Percentiles rank a stretch among this genome's conserved stretches.
phyloP scores from a whole-genome alignment of 1,284 basidiomycete species.

The Irpex sp. region DNA sequence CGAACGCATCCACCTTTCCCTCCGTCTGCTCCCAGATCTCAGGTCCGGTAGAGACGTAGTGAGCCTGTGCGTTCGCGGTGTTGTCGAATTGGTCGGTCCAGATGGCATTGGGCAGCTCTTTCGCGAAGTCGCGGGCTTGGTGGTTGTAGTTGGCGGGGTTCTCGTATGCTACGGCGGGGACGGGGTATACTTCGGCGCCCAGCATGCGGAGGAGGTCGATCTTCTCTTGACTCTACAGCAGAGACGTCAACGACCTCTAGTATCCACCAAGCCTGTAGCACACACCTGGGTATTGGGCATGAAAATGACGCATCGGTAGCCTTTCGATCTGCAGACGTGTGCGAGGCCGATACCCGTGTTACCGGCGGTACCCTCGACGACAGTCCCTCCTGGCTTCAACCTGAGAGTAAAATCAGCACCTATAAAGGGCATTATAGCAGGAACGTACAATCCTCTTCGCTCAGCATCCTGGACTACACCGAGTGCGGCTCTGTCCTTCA shows the following conservation, averaged over 20 bases:
- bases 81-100: constrained; percentile 99
- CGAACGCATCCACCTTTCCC: constrained; percentile 83
- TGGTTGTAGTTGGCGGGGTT: constrained; percentile 98
- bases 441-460: constrained; percentile 61
- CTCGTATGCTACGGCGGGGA: constrained; percentile 95
- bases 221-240: constrained; percentile 85
- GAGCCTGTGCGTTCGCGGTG: constrained; percentile 82
- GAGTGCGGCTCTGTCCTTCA: constrained; percentile 96
- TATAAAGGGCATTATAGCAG: background rate
- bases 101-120: constrained; percentile 80
- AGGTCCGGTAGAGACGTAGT: constrained; percentile 90
- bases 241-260: background rate
- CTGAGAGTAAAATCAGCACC: constrained; percentile 24
- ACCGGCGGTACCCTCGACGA: constrained; percentile 98
- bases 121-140: constrained; percentile 88
- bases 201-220: constrained; percentile 97
- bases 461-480: constrained; percentile 90
- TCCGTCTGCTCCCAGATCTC: constrained; percentile 94
- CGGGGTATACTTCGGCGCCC: constrained; percentile 92
- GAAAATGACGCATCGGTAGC: constrained; percentile 99
- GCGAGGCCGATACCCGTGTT: constrained; percentile 98
- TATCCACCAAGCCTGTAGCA: background rate
- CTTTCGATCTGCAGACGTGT: constrained; percentile 88
- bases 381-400: constrained; percentile 87
- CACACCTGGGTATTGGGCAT: constrained; percentile 93